Conservation (phyloP, 305 asterid species). For the Salvia sclarea region DNA sequence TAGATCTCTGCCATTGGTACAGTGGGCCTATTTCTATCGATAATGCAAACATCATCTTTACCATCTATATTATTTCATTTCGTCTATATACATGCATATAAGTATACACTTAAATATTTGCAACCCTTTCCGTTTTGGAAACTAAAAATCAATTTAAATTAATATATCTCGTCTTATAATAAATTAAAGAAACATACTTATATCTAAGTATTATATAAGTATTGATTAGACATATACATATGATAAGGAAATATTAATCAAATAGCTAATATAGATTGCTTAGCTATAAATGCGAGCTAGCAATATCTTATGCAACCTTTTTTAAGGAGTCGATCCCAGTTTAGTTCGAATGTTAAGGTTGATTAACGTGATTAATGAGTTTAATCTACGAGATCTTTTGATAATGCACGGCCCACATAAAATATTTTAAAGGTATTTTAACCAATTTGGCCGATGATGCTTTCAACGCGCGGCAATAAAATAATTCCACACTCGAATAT, state of each 20-base stretch:
- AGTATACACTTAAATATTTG: background rate
- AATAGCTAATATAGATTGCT: too few species aligned
- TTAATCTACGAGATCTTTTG: background rate
- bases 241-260: too few species aligned
- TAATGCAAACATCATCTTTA: conserved; percentile 30
- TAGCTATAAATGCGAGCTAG: background rate
- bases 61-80: background rate
- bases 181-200: too few species aligned
- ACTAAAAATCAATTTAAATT: too few species aligned
- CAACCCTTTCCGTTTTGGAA: too few species aligned
- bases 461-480: conserved; percentile 37
- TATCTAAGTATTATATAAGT: too few species aligned
- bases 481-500: conserved; percentile 39
- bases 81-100: background rate
- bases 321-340: background rate
- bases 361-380: background rate
- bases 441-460: conserved; percentile 37
- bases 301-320: background rate
- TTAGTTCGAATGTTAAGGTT: background rate
- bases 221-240: too few species aligned
- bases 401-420: conserved; percentile 16
- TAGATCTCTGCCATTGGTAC: conserved; percentile 60
- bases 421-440: conserved; percentile 15
- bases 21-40: conserved; percentile 48
- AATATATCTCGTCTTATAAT: too few species aligned